Base-by-base conservation (phyloP, 2,329 filamentous ascomycete genomes). In the Teratosphaeria nubilosa region DNA sequence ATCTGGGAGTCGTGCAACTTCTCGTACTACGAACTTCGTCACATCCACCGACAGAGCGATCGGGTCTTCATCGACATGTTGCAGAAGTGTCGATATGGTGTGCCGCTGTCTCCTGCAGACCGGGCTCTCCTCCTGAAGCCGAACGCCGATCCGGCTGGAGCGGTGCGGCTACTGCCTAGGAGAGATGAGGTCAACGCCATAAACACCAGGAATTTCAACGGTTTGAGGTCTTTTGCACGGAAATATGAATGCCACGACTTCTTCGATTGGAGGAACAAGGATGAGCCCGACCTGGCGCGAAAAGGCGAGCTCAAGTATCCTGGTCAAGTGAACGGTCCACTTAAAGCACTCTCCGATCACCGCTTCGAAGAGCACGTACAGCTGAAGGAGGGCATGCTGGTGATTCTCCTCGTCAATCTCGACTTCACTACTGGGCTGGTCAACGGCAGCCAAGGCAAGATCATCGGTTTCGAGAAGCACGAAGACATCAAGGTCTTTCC, bases 1-100 rank as follows among this genome's bases (percentile, higher is more conserved):
- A 77, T 77, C 0, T 87, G 84, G 84, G 59, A 71, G 13, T 71
- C 79, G 51, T 81, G 81, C 61, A 63, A 78, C 1, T 85, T 86
- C 63, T 68, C 66, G 1, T 75, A 82, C 58, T 70, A 84, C 1
- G 74, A 82, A 9, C 73, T 86, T 0, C 77, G 71, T 1, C 72
- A 77, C 4, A 81, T 86, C 3, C 81, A 84, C 64, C 77, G 84
- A 3, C 83, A 86, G 59, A 76, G 65, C 6, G 82, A 86, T 60
- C 58, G 68, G 41, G 64, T 64, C 0, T 86, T 86, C 64, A 78
- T 84, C 58, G 68, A 70, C 2, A 78, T 85, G 52, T 73, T 86
- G 1, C 76, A 84, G 37, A 83, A 79, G 58, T 78, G 79, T 52
- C 75, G 82, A 0, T 55, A 25, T 22, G 51, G 51, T 22, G 27